Evolutionary conservation across 1,284 basidiomycete genomes (phyloP).

Genomic region (Ustilago cynodontis): DNA sequence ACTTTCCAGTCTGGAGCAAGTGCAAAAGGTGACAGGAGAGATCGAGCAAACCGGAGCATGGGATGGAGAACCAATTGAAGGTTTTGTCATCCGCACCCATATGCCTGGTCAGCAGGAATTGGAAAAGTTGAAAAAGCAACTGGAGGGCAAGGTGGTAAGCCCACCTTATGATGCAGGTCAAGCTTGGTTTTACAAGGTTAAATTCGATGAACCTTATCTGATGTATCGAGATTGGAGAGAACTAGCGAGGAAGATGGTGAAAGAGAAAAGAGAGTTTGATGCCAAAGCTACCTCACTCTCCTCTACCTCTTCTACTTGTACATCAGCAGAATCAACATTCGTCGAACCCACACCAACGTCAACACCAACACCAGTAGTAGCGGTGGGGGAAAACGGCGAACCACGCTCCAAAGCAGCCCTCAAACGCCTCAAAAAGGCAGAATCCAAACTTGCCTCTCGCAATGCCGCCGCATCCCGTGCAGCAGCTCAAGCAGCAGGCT

Average conservation of each 20-base stretch:
- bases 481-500: constrained; percentile 32
- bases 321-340: neutral
- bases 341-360: neutral
- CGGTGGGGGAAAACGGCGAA: neutral
- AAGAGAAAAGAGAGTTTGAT: constrained; percentile 53
- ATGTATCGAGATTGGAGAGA: constrained; percentile 99
- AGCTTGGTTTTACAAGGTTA: constrained; percentile 98
- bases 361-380: neutral
- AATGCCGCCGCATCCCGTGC: neutral
- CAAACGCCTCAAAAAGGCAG: constrained; percentile 34
- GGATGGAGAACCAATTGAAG: constrained; percentile 89
- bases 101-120: constrained; percentile 66
- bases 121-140: constrained; percentile 53
- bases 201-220: constrained; percentile 98
- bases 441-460: constrained; percentile 12
- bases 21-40: constrained; percentile 80
- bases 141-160: constrained; percentile 19
- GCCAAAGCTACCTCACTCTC: constrained; percentile 16
- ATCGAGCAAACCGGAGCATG: constrained; percentile 79
- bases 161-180: constrained; percentile 75
- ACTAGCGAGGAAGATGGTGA: constrained; percentile 78
- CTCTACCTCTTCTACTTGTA: neutral
- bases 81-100: constrained; percentile 83
- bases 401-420: constrained; percentile 29
- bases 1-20: constrained; percentile 78